A percentile compares a stretch with the other conserved stretches of the same genome.
Evolutionary conservation across 208 protist genomes (phyloP).

Genomic region (Leishmania aethiopica): DNA sequence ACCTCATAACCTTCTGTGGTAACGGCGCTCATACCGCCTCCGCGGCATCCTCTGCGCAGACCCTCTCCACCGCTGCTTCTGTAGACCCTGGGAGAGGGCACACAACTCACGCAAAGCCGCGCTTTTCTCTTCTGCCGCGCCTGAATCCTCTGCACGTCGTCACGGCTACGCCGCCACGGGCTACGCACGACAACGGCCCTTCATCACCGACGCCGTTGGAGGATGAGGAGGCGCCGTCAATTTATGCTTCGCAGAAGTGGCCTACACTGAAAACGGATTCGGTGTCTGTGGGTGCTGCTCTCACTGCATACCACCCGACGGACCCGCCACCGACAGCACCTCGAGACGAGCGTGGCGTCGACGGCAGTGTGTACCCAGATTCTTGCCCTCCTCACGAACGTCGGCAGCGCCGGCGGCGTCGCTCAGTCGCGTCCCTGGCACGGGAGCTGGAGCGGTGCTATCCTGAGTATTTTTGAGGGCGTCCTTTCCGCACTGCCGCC

Average conservation of each 20-base stretch:
- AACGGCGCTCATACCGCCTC: background rate
- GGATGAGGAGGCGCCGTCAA: background rate
- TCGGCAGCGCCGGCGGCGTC: background rate
- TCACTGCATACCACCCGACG: background rate
- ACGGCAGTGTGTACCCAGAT: background rate
- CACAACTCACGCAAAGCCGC: background rate
- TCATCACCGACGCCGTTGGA: background rate
- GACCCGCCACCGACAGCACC: background rate
- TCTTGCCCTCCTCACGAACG: background rate
- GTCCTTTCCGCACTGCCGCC: background rate
- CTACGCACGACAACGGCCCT: background rate
- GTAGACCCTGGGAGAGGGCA: background rate
- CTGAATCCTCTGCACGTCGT: background rate
- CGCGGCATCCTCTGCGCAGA: background rate
- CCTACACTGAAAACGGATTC: background rate
- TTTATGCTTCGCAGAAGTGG: background rate
- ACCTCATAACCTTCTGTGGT: background rate
- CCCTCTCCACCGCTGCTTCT: background rate
- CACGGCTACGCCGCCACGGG: background rate
- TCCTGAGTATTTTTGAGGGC: conserved; percentile 19
- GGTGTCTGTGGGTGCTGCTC: background rate
- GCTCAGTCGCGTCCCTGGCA: conserved; percentile 15
- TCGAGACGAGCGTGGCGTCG: background rate
- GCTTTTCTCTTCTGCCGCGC: background rate
- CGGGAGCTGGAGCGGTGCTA: conserved; percentile 19